Evolutionary conservation across 2,329 filamentous ascomycete species (phyloP).

Genomic region (Sporothrix variecibatus): DNA sequence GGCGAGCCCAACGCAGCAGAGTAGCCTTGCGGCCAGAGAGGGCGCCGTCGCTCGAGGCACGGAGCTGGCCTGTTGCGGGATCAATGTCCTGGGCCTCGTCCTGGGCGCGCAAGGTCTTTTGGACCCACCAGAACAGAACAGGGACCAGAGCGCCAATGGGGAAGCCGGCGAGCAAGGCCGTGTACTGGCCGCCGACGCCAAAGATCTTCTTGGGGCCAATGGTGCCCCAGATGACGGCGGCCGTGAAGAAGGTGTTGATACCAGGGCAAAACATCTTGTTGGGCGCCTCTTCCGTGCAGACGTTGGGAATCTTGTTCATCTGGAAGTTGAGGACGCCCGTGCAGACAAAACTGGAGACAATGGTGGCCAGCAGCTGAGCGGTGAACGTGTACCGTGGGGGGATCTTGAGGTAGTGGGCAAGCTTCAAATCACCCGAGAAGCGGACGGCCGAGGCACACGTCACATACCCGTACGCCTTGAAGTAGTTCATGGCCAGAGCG

Average conservation of each 20-base stretch:
- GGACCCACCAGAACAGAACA: constrained; percentile 45
- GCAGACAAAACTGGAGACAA: constrained; percentile 41
- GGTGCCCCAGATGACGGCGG: constrained; percentile 62
- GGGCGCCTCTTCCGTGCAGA: constrained; percentile 52
- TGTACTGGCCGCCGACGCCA: constrained; percentile 51
- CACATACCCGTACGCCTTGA: constrained; percentile 43
- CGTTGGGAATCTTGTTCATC: constrained; percentile 36
- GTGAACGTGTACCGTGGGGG: constrained; percentile 41
- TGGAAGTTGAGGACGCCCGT: constrained; percentile 42
- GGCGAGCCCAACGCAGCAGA: constrained; percentile 31
- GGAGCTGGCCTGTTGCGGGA: background rate
- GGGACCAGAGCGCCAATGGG: constrained; percentile 51
- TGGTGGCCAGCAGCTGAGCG: constrained; percentile 42
- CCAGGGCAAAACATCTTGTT: constrained; percentile 59
- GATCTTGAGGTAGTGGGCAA: constrained; percentile 39
- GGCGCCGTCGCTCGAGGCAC: background rate
- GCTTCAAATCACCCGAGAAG: constrained; percentile 36
- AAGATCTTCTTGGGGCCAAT: constrained; percentile 59
- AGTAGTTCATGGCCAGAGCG: constrained; percentile 56
- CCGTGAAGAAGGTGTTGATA: constrained; percentile 62
- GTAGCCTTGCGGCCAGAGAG: background rate
- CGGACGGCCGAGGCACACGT: constrained; percentile 32
- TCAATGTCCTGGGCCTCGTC: background rate
- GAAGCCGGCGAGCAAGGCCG: constrained; percentile 51
- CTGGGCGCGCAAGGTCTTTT: background rate